Evolutionary conservation across 768 basidiomycete genomes (phyloP).

Genomic region (Kwoniella sp.): DNA sequence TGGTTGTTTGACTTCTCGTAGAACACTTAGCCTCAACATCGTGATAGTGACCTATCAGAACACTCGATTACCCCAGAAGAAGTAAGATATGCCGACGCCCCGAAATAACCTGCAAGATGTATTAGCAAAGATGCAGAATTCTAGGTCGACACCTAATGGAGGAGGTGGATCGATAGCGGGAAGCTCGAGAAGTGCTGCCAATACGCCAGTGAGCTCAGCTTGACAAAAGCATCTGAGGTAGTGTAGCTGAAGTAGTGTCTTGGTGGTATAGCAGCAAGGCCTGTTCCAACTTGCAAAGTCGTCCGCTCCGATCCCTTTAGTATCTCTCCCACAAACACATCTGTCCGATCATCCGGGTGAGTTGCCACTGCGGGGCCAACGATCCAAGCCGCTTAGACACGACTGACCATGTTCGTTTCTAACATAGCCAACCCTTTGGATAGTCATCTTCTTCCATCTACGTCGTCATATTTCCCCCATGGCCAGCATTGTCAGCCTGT

Average conservation of each 20-base stretch:
- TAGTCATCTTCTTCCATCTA: background rate
- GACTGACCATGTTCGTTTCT: too few relatives aligned
- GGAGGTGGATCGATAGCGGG: conserved; percentile 5
- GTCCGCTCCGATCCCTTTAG: background rate
- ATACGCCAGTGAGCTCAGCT: conserved; percentile 6
- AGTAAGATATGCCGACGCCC: conserved; percentile 26
- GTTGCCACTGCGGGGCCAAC: background rate
- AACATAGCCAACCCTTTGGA: background rate
- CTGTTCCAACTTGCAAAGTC: conserved; percentile 7
- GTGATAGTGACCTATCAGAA: too few relatives aligned
- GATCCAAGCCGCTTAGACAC: too few relatives aligned
- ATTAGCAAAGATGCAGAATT: conserved; percentile 21
- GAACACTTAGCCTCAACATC: too few relatives aligned
- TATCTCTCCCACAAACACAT: background rate
- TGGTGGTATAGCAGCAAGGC: background rate
- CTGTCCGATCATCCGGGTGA: background rate
- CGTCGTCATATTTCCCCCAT: background rate
- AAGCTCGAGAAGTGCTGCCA: background rate
- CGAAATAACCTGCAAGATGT: conserved; percentile 38
- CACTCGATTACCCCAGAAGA: too few relatives aligned
- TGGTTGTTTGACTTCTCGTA: too few relatives aligned
- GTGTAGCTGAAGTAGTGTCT: background rate
- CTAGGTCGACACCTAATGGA: conserved; percentile 4
- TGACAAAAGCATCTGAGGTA: background rate
- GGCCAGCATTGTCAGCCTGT: background rate